These are phyloP conservation scores for Evansstolkia leycettana DNA, from an alignment of 495 filamentous ascomycete genomes.

Conservation along the genomic window DNA sequence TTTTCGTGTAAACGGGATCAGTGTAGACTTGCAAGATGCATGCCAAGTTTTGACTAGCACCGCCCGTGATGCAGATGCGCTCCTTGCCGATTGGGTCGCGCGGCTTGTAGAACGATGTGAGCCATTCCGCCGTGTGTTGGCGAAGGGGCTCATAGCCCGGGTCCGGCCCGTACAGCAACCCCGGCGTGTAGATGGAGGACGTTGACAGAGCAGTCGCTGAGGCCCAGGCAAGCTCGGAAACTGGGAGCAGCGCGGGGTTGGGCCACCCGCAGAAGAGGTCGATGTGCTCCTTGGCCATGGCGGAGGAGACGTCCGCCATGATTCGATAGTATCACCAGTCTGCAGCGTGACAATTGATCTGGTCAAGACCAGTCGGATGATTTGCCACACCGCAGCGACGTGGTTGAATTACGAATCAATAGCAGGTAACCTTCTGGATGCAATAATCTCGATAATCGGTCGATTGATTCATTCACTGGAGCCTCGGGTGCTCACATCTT, in stretches of 20 bases:
- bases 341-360: no score
- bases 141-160: conserved; percentile 57
- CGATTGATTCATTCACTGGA: no score
- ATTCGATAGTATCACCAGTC: no score
- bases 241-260: conserved; percentile 56
- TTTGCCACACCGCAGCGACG: no score
- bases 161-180: conserved; percentile 68
- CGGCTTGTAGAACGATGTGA: conserved; percentile 48
- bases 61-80: conserved; percentile 71
- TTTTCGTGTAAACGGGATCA: conserved; percentile 61
- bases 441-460: no score
- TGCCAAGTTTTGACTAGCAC: conserved; percentile 65
- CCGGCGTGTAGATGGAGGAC: conserved; percentile 40
- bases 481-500: no score
- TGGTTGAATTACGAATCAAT: no score
- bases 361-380: no score
- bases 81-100: conserved; percentile 26
- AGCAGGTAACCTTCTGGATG: no score
- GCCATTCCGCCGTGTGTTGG: conserved; percentile 53
- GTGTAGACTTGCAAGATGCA: conserved; percentile 62
- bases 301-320: no score
- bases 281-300: conserved; percentile 20
- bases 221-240: conserved; percentile 40
- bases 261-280: conserved; percentile 67
- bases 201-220: conserved; percentile 43